Base-by-base conservation (phyloP, 2,329 filamentous ascomycete species). In the Aspergillus eucalypticola region DNA sequence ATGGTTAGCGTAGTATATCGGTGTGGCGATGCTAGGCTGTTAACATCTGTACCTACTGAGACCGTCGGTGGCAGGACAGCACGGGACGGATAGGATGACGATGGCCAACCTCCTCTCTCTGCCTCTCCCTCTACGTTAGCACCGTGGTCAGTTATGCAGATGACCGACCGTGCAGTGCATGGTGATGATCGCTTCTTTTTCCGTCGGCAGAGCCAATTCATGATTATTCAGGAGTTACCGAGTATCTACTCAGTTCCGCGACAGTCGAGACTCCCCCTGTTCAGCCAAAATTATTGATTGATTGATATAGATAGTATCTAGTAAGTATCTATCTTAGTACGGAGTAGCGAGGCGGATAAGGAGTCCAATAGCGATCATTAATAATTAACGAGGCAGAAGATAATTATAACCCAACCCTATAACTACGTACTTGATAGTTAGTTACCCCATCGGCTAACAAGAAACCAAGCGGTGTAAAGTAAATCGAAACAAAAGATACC, bases 111-210 rank as follows among this genome's bases (percentile, higher is more conserved):
- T 46, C 39, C 8, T 15, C 38, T 32, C 27, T 29, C 27, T 32
- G 4, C 1, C 10, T 13, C 29, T 32, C 11, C 2, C 11, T 35
- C 11, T 35, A 35, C 32, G 15, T 35, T 35, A 35, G 32, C 32
- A 35, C 32, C 1, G 32, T 13, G 5, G 11, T 35, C 15, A 35
- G 11, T 35, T 15, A 42, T 19, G 15, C 11, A 38, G 15, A 46
- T 32, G 25, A 55, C 41, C 32, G 32, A 35, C 32, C 32, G 32
- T 35, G 32, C 32, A n/a, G 11, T 39, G 41, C n/a, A 8, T 29
- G 15, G 15, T 17, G 53, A 32, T 39, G 53, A 55, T 55, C 53
- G 19, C 29, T 55, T 8, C 53, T 32, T 32, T 46, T 55, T 41
- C 23, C 53, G 53, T 42, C 41, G 15, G 17, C 17, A 17, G 15